Evolutionary conservation across 306 rosid genomes (phyloP), one percentile per base, ranked within the genome.

Genomic region (peach (Prunus persica)): DNA sequence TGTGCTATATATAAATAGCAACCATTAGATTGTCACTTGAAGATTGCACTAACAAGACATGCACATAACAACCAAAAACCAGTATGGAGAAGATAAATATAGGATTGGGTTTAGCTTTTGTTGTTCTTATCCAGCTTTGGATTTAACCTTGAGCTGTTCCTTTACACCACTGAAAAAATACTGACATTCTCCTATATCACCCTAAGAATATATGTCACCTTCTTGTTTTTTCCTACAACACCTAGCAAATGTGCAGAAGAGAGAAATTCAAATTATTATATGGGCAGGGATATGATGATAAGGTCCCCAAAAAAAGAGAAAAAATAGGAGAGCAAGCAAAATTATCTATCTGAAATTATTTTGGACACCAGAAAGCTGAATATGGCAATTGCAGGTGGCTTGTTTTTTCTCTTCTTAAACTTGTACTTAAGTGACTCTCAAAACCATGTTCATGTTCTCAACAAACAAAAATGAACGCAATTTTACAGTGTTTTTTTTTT

Each of bases 151-250:
- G 69, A 47, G 43, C 61, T 69, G 68, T 50, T 64, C 30, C 25
- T 75, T 52, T 20, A 41, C 69, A n/a, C 52, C 74, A 62, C 58
- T 56, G 15, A 75, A 69, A 80, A 62, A 38, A 6, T 0, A 22
- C 75, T 64, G 60, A 76, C 76, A 79, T 67, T 76, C 82, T 67
- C 67, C 58, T 60, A 78, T 67, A 73, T n/a, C 54, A 76, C 73
- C 55, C 66, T 65, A 16, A 61, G 66, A 51, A 64, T 61, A 76
- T 69, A 45, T 65, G 79, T 71, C 63, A 41, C 52, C 79, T 45
- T 63, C 80, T 81, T 84, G 84, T 83, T 82, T 82, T 80, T 85
- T 84, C 72, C 76, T 25, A 32, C 67, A 67, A 71, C 86, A 52
- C 73, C 75, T 82, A 73, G 86, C 63, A 22, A 22, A 32, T 76